These are phyloP conservation scores for Monosporozyma unispora DNA, from an alignment of 805 yeast genomes.

Conservation along the genomic window DNA sequence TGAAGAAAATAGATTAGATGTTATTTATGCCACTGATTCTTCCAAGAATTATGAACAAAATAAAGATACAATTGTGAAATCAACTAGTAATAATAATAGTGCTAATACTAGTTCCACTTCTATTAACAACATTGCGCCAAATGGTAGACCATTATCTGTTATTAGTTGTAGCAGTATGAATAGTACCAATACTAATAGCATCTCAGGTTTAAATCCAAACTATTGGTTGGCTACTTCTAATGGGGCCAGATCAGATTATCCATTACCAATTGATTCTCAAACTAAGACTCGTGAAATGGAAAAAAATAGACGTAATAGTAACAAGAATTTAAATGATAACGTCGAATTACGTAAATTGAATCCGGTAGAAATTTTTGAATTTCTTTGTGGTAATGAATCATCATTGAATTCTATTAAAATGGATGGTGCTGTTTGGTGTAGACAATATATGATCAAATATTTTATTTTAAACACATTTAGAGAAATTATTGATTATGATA, in stretches of 20 bases:
- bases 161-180: not conserved
- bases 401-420: constrained; percentile 12
- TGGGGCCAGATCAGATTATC: constrained; percentile 12
- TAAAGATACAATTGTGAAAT: constrained; percentile 2
- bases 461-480: constrained; percentile 14
- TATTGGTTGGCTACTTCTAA: constrained; percentile 7
- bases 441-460: constrained; percentile 22
- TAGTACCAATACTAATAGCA: not conserved
- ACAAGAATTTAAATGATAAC: not conserved
- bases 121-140: not conserved
- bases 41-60: constrained; percentile 18
- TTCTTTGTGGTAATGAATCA: constrained; percentile 4
- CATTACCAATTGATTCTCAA: constrained; percentile 20
- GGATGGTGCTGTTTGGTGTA: constrained; percentile 27
- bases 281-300: constrained; percentile 14
- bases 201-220: constrained; percentile 6
- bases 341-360: constrained; percentile 13
- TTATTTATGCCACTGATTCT: constrained; percentile 25
- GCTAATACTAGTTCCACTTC: not conserved
- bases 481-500: constrained; percentile 1
- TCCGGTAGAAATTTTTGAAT: constrained; percentile 17
- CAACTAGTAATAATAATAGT: not conserved
- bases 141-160: not conserved
- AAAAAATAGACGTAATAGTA: constrained; percentile 8
- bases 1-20: constrained; percentile 14